These are phyloP conservation scores for Myxozyma monticola DNA, from an alignment of 805 yeast species.

Conservation along the genomic window DNA sequence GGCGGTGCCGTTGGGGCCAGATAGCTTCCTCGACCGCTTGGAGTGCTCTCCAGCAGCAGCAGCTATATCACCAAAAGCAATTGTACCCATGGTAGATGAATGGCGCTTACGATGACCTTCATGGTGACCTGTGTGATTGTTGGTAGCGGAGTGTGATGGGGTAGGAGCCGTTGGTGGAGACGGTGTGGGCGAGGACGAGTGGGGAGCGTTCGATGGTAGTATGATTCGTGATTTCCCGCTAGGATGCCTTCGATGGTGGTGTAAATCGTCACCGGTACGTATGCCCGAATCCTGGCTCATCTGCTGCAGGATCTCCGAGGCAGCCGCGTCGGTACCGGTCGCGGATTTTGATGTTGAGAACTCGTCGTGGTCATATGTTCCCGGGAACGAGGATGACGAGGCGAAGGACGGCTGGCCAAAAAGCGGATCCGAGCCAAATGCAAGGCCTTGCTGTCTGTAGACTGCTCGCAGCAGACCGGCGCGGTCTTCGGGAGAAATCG, in stretches of 20 bases:
- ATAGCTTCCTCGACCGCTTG: not conserved
- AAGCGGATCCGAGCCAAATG: constrained; percentile 28
- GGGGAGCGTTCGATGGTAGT: not conserved
- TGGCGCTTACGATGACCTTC: not conserved
- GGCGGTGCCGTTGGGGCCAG: not conserved
- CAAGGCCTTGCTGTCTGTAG: constrained; percentile 25
- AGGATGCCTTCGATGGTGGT: too few species aligned
- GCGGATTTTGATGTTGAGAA: not conserved
- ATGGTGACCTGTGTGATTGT: not conserved
- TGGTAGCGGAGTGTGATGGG: not conserved
- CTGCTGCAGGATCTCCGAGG: constrained; percentile 25
- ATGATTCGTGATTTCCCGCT: too few species aligned
- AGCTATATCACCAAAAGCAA: not conserved
- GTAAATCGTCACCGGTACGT: not conserved
- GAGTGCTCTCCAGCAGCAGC: not conserved
- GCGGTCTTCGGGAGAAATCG: constrained; percentile 20
- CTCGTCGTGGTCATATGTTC: not conserved
- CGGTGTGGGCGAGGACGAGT: constrained; percentile 2
- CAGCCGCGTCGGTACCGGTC: constrained; percentile 8
- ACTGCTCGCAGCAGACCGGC: constrained; percentile 23
- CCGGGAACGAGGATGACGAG: not conserved
- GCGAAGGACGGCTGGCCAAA: constrained; percentile 21
- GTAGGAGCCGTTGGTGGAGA: not conserved
- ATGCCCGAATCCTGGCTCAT: constrained; percentile 20
- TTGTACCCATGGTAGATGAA: not conserved